Evolutionary conservation across 768 basidiomycete species (phyloP).

Genomic region (Stropharia rugosoannulata): DNA sequence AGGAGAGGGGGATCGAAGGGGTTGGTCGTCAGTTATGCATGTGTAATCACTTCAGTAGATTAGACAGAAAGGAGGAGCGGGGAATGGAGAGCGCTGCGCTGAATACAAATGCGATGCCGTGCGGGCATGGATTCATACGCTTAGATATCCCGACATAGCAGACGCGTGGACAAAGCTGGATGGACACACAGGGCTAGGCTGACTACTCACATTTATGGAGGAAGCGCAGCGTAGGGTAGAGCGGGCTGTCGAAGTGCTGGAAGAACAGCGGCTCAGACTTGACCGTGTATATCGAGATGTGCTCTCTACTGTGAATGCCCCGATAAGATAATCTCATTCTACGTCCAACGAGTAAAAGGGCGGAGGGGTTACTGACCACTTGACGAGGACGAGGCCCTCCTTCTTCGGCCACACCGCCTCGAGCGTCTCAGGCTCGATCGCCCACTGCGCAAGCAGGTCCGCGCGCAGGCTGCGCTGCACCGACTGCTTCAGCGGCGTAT

Average conservation of each 20-base stretch:
- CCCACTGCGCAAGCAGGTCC: slow-evolving; percentile 79
- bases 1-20: slow-evolving; percentile 5
- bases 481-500: slow-evolving; percentile 91
- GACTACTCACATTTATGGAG: slow-evolving; percentile 83
- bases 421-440: slow-evolving; percentile 73
- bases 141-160: no score
- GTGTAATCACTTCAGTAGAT: no score
- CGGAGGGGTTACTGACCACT: slow-evolving; percentile 66
- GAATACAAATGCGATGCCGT: no score
- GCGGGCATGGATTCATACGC: no score
- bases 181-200: slow-evolving; percentile 2
- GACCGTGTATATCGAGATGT: slow-evolving; percentile 90
- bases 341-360: no score
- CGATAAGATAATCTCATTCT: not conserved
- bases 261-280: slow-evolving; percentile 88
- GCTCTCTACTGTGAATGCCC: slow-evolving; percentile 74
- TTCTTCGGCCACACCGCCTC: slow-evolving; percentile 99
- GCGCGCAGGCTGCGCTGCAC: slow-evolving; percentile 88
- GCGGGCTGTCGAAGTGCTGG: slow-evolving; percentile 95
- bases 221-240: slow-evolving; percentile 84
- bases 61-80: no score
- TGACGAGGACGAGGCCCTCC: slow-evolving; percentile 88
- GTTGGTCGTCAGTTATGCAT: no score
- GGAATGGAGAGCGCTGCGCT: no score
- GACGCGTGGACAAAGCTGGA: not conserved